Conservation (phyloP, 2,329 filamentous ascomycete genomes). For the Leptographium flavum region DNA sequence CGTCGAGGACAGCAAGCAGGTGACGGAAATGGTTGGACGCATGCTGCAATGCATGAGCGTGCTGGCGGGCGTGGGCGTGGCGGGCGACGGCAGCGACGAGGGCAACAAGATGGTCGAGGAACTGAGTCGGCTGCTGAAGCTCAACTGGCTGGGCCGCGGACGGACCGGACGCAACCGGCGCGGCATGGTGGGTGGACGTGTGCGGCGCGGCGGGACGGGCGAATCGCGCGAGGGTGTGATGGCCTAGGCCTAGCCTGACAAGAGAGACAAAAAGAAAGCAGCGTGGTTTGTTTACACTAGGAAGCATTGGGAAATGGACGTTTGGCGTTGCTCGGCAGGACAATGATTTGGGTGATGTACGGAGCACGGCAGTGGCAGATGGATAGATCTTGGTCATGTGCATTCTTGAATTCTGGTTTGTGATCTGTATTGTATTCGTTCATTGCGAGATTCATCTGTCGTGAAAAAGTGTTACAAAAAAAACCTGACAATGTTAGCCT, state of each 20-base stretch:
- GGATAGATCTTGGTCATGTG: background rate
- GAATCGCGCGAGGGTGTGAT: background rate
- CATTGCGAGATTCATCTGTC: background rate
- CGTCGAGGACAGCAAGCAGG: slow-evolving; percentile 56
- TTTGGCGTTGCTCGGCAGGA: background rate
- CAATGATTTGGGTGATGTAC: background rate
- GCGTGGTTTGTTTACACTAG: too few species aligned
- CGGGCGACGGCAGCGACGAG: slow-evolving; percentile 46
- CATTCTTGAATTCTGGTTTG: background rate
- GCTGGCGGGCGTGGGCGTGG: slow-evolving; percentile 48
- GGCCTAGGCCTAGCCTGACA: too few species aligned
- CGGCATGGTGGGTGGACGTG: slow-evolving; percentile 66
- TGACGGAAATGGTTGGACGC: slow-evolving; percentile 85
- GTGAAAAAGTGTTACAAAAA: too few species aligned
- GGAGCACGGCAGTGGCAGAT: background rate
- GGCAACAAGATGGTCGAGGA: slow-evolving; percentile 68
- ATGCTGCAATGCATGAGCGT: slow-evolving; percentile 97
- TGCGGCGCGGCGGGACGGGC: slow-evolving; percentile 24
- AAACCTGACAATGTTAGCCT: background rate
- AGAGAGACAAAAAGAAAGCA: too few species aligned
- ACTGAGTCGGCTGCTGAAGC: slow-evolving; percentile 74
- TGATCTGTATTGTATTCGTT: background rate
- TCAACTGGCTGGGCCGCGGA: slow-evolving; percentile 91
- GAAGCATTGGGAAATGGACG: background rate
- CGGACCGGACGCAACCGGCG: slow-evolving; percentile 78